Evolutionary conservation across 257 asterid species (phyloP), one percentile per base, ranked within the genome.

Genomic region (Nicotiana sylvestris): DNA sequence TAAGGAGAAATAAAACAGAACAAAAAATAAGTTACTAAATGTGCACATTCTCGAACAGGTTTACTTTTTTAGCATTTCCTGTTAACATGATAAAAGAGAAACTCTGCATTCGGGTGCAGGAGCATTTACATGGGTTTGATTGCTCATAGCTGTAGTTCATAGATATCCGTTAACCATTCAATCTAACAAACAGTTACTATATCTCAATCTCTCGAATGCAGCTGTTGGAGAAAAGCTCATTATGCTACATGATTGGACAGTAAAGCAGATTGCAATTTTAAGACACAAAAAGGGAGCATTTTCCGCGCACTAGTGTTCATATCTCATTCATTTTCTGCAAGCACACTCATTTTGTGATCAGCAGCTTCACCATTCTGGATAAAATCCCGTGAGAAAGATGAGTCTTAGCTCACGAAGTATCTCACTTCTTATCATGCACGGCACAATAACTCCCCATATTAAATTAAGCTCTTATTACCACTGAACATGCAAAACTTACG

Each of bases 341-440:
- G 76, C 62, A 86, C 82, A 80, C 43, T 62, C 86, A 66, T 37
- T 25, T 82, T 58, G 65, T 29, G 56, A 78, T 83, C 56, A 32
- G 46, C 67, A 81, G 79, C 85, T 76, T 25, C 64, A 58, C 61
- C 25, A 49, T 56, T 85, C 68, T 83, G 53, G 72, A 74, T 27
- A 74, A 27, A 65, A 35, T 43, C 82, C 82, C 39, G 62, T 30
- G n/a, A 32, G 58, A 43, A 9, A 69, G 85, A 74, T 67, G 62
- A 79, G 33, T 85, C 67, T 62, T 46, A 82, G 69, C 62, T 64
- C 83, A 80, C 67, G 68, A 30, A 66, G 82, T 37, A 57, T 57
- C 12, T 43, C 82, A 66, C 86, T 81, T 70, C 17, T 70, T 69
- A 33, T 76, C 86, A 82, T 82, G 87, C 87, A 85, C 84, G 74